Conservation (phyloP, 208 protist genomes). For the Trypanosoma avium region DNA sequence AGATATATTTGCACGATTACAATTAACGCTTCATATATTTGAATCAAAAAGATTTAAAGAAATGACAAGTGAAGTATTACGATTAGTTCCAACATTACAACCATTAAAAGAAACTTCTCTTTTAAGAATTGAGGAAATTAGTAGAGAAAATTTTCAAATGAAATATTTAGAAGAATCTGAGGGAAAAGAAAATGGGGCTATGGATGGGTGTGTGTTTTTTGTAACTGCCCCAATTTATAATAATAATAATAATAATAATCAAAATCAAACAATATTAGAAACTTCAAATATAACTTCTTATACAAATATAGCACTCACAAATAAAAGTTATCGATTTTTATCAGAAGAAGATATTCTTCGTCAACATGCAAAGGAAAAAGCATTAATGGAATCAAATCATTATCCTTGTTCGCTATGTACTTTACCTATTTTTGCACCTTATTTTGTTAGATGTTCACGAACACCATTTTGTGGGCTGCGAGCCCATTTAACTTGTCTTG, state of each 20-base stretch:
- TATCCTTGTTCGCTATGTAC: constrained; percentile 75
- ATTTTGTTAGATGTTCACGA: constrained; percentile 59
- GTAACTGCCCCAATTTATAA: constrained; percentile 3
- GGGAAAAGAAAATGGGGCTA: neutral
- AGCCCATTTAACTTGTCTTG: constrained; percentile 66
- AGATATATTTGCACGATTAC: constrained; percentile 63
- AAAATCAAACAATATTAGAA: no score
- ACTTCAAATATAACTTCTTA: no score
- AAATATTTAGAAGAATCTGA: constrained; percentile 36
- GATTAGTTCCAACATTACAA: constrained; percentile 26
- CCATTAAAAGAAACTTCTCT: constrained; percentile 40
- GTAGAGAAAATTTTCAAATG: constrained; percentile 48
- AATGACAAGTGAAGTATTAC: constrained; percentile 30
- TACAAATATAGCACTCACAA: no score
- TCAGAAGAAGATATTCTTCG: constrained; percentile 51
- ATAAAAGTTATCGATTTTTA: constrained; percentile 41
- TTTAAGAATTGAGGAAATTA: constrained; percentile 57
- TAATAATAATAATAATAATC: neutral
- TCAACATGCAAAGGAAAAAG: constrained; percentile 41
- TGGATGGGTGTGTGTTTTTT: constrained; percentile 18
- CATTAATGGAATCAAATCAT: constrained; percentile 34
- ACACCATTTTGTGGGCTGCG: constrained; percentile 66
- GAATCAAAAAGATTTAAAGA: constrained; percentile 37
- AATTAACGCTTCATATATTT: constrained; percentile 76
- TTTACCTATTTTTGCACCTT: constrained; percentile 57